Evolutionary conservation across 805 yeast genomes (phyloP).

Genomic region (Wickerhamiella parazyma): DNA sequence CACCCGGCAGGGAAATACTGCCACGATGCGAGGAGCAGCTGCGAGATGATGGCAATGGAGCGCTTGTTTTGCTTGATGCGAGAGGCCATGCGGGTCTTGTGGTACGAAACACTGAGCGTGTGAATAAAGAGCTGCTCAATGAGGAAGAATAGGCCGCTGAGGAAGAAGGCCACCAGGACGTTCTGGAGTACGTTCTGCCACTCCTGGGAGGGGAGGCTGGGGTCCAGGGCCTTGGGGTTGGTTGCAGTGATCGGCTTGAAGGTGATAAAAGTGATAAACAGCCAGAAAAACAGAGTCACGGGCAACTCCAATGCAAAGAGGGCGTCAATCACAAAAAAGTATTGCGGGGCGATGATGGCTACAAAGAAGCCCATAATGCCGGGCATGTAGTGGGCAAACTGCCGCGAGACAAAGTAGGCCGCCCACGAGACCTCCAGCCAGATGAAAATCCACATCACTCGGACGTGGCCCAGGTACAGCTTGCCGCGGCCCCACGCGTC

Average conservation of each 20-base stretch:
- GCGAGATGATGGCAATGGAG: slow-evolving; percentile 20
- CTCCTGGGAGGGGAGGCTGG: slow-evolving; percentile 16
- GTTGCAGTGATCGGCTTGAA: slow-evolving; percentile 25
- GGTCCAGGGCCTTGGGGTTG: slow-evolving; percentile 18
- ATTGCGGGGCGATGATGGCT: slow-evolving; percentile 24
- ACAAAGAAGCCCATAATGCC: slow-evolving; percentile 20
- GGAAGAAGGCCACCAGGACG: slow-evolving; percentile 27
- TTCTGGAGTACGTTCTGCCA: slow-evolving; percentile 28
- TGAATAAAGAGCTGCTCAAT: slow-evolving; percentile 28
- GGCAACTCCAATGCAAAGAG: slow-evolving; percentile 27
- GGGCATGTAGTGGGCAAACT: slow-evolving; percentile 27
- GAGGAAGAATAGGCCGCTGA: slow-evolving; percentile 26
- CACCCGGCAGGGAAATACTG: slow-evolving; percentile 26
- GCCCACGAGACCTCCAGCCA: slow-evolving; percentile 32
- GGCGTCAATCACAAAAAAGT: slow-evolving; percentile 23
- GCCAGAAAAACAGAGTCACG: slow-evolving; percentile 25
- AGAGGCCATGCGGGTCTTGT: slow-evolving; percentile 27
- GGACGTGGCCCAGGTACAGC: slow-evolving; percentile 25
- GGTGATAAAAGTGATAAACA: slow-evolving; percentile 26
- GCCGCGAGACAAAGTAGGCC: slow-evolving; percentile 24
- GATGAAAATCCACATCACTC: slow-evolving; percentile 29
- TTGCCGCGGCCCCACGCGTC: slow-evolving; percentile 26
- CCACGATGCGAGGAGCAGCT: slow-evolving; percentile 24
- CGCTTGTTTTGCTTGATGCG: slow-evolving; percentile 28
- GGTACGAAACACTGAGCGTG: slow-evolving; percentile 29